These are phyloP conservation scores for Nephelium lappaceum DNA, from an alignment of 345 rosid species.

Conservation along the genomic window DNA sequence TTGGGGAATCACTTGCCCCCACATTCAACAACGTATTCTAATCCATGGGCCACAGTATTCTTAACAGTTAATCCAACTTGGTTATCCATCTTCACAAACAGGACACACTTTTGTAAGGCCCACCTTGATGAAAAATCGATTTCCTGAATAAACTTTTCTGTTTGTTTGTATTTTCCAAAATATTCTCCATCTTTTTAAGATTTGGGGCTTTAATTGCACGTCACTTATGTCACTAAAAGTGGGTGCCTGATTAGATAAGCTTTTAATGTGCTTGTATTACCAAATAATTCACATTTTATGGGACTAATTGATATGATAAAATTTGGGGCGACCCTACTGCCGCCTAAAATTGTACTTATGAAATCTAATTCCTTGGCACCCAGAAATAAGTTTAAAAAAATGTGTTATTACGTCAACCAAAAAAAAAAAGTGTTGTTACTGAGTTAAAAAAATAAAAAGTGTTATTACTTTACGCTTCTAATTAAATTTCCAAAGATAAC, in stretches of 20 bases:
- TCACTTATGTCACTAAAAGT: conserved; percentile 21
- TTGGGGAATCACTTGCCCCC: conserved; percentile 46
- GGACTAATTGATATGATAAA: not conserved
- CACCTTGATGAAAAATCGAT: conserved; percentile 14
- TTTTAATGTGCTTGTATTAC: not conserved
- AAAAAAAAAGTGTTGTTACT: too few relatives aligned
- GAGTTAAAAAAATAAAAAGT: too few relatives aligned
- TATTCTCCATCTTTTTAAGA: conserved; percentile 24
- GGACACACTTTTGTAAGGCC: conserved; percentile 15
- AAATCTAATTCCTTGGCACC: too few relatives aligned
- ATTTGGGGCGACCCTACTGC: too few relatives aligned
- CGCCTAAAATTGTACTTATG: too few relatives aligned
- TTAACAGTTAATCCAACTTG: conserved; percentile 24
- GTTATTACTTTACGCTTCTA: too few relatives aligned
- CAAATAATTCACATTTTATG: not conserved
- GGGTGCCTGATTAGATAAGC: conserved; percentile 16
- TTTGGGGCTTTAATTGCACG: conserved; percentile 15
- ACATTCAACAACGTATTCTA: conserved; percentile 23
- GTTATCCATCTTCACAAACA: conserved; percentile 6
- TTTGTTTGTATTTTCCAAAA: conserved; percentile 27
- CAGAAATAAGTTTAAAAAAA: too few relatives aligned
- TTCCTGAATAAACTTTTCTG: conserved; percentile 3
- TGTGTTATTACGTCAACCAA: too few relatives aligned
- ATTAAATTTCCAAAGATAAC: too few relatives aligned
- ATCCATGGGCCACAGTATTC: conserved; percentile 12